Evolutionary conservation across 2,329 filamentous ascomycete species (phyloP).

Genomic region (Volutella citrinella): DNA sequence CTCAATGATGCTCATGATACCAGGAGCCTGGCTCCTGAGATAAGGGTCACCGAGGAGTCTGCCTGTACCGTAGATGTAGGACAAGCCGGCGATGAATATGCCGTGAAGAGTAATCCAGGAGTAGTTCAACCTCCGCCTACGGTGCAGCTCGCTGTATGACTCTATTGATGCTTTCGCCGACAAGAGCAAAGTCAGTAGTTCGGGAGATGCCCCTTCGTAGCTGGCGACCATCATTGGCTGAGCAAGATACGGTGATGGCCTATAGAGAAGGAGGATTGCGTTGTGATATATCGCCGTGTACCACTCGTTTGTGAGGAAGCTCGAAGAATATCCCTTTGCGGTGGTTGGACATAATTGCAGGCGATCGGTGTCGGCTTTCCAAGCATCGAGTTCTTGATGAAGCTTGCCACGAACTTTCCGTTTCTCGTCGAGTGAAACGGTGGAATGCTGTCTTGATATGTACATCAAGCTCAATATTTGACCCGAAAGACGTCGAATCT

Average conservation of each 20-base stretch:
- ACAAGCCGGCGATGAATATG: constrained; percentile 6
- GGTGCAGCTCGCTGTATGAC: constrained; percentile 7
- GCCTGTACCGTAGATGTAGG: constrained; percentile 3
- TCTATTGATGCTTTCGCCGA: constrained; percentile 4
- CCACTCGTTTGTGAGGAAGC: constrained; percentile 5
- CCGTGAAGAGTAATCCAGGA: constrained; percentile 11
- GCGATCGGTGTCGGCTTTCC: constrained; percentile 2
- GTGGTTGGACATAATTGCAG: neutral
- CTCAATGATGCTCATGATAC: constrained; percentile 4
- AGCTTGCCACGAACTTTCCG: neutral
- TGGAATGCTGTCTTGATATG: constrained; percentile 1
- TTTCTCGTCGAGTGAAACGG: constrained; percentile 2
- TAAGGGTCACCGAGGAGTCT: constrained; percentile 1
- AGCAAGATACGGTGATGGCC: constrained; percentile 7
- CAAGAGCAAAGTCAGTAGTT: constrained; percentile 1
- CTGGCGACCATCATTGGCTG: neutral
- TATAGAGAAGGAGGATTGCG: constrained; percentile 8
- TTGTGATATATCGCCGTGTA: constrained; percentile 7
- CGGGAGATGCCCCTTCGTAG: neutral
- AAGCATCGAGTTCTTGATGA: constrained; percentile 4
- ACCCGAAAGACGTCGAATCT: constrained; percentile 7
- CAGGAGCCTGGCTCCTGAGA: neutral
- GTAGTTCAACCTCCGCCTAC: constrained; percentile 7
- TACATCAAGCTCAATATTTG: constrained; percentile 7
- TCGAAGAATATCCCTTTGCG: neutral